Percentiles rank a stretch among this genome's conserved stretches.
These are phyloP conservation scores for Salicornia ramosissima DNA, from an alignment of 148 eudicot species.

Conservation along the genomic window DNA sequence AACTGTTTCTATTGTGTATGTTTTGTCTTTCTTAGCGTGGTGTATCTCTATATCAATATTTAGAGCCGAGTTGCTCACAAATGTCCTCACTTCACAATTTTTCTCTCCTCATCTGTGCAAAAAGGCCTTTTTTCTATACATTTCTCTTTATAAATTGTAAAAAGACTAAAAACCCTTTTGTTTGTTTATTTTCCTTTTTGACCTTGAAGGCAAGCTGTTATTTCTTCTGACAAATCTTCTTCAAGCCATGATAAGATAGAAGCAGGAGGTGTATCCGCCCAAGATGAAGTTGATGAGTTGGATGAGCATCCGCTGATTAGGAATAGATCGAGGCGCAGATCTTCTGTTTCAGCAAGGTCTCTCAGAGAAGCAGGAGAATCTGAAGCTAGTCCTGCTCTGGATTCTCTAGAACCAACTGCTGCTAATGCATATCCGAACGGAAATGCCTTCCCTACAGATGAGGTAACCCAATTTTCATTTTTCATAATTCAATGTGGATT, in stretches of 20 bases:
- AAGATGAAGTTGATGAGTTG: constrained; percentile 67
- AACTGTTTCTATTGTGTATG: not conserved
- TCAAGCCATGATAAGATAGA: constrained; percentile 42
- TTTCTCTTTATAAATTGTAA: not conserved
- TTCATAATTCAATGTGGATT: not conserved
- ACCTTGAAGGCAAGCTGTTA: constrained; percentile 22
- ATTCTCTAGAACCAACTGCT: constrained; percentile 39
- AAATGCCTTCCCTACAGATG: constrained; percentile 53
- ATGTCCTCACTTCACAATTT: not conserved
- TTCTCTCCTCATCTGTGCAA: not conserved
- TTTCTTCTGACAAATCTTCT: constrained; percentile 23
- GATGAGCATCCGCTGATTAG: constrained; percentile 81
- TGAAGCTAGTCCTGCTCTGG: constrained; percentile 44
- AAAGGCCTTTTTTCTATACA: not conserved
- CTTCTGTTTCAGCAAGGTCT: constrained; percentile 40
- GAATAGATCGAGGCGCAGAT: constrained; percentile 56
- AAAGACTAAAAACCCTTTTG: too few species aligned
- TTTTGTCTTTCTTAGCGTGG: not conserved
- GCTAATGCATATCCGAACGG: constrained; percentile 31
- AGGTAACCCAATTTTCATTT: constrained; percentile 44
- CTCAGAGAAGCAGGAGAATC: constrained; percentile 37
- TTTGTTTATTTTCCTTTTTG: not conserved
- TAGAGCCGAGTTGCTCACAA: not conserved
- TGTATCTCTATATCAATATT: too few species aligned
- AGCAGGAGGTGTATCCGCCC: constrained; percentile 57